Percentiles rank a stretch among this genome's conserved stretches.
phyloP scores from a whole-genome alignment of 345 rosid genomes.

The Pelargonium nanum region DNA sequence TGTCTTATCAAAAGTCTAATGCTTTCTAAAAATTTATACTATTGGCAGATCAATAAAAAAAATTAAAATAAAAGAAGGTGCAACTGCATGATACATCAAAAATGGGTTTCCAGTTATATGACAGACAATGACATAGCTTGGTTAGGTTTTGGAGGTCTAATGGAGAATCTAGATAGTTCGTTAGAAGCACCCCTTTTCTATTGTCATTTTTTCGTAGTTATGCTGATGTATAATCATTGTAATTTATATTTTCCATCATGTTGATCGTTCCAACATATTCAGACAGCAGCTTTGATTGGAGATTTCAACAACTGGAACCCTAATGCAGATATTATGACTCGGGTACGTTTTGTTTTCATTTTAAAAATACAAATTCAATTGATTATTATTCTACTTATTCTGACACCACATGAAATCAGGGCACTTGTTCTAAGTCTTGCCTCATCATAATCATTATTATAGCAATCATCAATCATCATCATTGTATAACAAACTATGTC shows the following conservation, averaged over 20 bases:
- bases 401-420: no score
- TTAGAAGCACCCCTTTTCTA: neutral
- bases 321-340: conserved; percentile 70
- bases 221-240: neutral
- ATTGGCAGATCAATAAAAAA: no score
- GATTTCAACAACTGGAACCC: conserved; percentile 96
- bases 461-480: no score
- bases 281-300: conserved; percentile 91
- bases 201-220: neutral
- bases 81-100: neutral
- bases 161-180: neutral
- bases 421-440: no score
- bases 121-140: neutral
- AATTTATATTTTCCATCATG: neutral
- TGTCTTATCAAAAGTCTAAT: no score
- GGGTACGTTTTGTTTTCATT: conserved; percentile 39
- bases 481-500: no score
- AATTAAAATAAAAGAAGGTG: no score
- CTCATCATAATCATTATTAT: no score
- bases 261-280: conserved; percentile 13
- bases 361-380: neutral
- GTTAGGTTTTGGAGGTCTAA: neutral
- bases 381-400: neutral
- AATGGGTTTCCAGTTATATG: neutral
- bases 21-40: no score